phyloP scores from a whole-genome alignment of 2,329 filamentous ascomycete species.

The Fusarium pseudocircinatum region DNA sequence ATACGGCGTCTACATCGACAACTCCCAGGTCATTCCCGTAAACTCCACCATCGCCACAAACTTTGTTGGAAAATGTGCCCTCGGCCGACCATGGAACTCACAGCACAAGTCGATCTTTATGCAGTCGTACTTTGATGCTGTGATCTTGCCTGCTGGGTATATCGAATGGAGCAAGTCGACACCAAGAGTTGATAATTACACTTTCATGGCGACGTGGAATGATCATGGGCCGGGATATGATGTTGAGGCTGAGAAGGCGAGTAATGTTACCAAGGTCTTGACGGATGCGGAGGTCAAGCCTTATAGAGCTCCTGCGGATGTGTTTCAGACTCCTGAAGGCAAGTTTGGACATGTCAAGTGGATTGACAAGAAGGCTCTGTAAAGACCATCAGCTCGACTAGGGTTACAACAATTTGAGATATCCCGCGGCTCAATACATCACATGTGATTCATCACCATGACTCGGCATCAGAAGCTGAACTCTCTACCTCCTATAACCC shows the following conservation, averaged over 20 bases:
- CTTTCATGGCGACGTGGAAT: constrained; percentile 66
- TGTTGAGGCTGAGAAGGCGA: constrained; percentile 52
- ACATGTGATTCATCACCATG: neutral
- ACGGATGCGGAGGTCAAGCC: constrained; percentile 44
- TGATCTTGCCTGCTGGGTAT: constrained; percentile 63
- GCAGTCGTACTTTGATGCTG: constrained; percentile 63
- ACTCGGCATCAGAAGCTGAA: neutral
- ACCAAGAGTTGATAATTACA: constrained; percentile 50
- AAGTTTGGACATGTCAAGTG: constrained; percentile 16
- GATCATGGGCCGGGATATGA: constrained; percentile 64
- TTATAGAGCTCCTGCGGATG: constrained; percentile 32
- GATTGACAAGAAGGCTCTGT: constrained; percentile 28
- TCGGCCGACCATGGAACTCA: constrained; percentile 72
- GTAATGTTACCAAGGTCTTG: constrained; percentile 58
- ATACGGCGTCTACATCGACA: constrained; percentile 72
- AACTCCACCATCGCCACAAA: constrained; percentile 57
- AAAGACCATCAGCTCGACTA: neutral
- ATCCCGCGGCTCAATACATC: neutral
- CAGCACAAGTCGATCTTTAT: constrained; percentile 67
- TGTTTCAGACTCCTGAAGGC: constrained; percentile 31
- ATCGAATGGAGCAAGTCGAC: constrained; percentile 39
- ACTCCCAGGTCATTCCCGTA: constrained; percentile 62
- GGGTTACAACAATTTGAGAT: neutral
- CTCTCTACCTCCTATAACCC: rapidly evolving
- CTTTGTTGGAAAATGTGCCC: constrained; percentile 59